Base-by-base conservation (phyloP, 2,329 filamentous ascomycete species). In the Ceratocystiopsis sp. region DNA sequence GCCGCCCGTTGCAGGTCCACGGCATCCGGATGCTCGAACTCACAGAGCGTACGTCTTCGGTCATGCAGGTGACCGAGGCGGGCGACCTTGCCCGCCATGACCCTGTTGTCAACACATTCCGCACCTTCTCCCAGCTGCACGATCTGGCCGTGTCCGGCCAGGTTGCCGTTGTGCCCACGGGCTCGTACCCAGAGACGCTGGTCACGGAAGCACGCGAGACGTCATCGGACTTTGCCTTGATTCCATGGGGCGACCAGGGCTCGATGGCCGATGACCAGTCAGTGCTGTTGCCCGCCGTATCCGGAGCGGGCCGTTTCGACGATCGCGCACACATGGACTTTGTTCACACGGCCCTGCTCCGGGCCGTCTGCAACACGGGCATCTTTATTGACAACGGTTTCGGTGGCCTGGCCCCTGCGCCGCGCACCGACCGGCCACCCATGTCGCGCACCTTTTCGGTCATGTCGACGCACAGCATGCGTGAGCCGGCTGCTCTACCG, bases 161-260 rank as follows among this genome's bases (percentile, higher is more conserved):
- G 46, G 79, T 93, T 2, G 77, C 82, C 0, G 75, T 94, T 40
- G 77, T 87, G 1, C 84, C 86, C 0, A 78, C 86, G 44, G 66
- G 72, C 12, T 80, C 78, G 0, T 95, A 85, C 55, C 78, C 86
- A 0, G 83, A 89, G 45, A 84, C 83, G 0, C 66, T 96, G 10
- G 67, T 75, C 34, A 71, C 68, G 21, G 79, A 81, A 48, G 83
- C 81, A 0, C 71, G 75, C 5, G 77, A 86, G 45, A 72, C 83
- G 14, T 65, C 64, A 2, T 77, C 80, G 0, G 82, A 89, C 53
- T 71, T 89, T 21, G 68, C 93, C 7, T 67, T 96, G 4, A 71
- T 96, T 7, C 89, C 89, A 0, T 96, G 91, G 89, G 89, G 81
- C 52, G 83, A 93, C 52, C 80, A 78, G 0, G 85, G 84, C 13